Evolutionary conservation across 352 stramenopile species (phyloP), one percentile per base, ranked within the genome.

Genomic region (Elongisporangium undulatum): DNA sequence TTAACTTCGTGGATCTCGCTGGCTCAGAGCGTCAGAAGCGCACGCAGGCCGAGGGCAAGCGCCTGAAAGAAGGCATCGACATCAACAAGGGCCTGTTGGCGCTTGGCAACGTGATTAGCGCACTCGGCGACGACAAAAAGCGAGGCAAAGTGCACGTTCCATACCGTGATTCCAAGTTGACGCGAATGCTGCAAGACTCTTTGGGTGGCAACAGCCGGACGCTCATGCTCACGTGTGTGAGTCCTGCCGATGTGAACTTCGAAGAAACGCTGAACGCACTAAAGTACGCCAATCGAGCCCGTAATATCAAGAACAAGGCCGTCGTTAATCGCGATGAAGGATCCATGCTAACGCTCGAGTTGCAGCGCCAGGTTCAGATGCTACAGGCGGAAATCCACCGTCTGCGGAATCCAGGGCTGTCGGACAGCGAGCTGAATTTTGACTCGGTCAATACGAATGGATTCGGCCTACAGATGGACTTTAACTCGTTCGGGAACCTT

Each of bases 21-120:
- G 91, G 91, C 29, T 97, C 89, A 0, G 94, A 98, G 66, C 89
- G 92, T 24, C 84, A 98, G 65, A 99, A 99, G 63, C 96, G 96
- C 49, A 99, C 96, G 19, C 90, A 96, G 59, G 92, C 95, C 0
- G 80, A 97, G 54, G 94, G 83, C 23, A 90, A 93, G 65, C 81
- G 96, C 1, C 71, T 98, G 56, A 97, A 92, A 60, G 96, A 99
- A 82, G 96, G 94, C 29, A 98, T 99, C 50, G 89, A 98, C 66
- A 99, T 99, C 73, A 99, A 99, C 80, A 97, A 98, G 71, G 97
- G 97, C 3, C 80, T 99, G 20, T 78, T 99, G 16, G 96, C 94
- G 9, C 83, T 99, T 17, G 97, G 97, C 3, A 99, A 99, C 66
- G 97, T 99, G 24, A 99, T 99, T 62, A 98, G 96, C 63, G 94